Conservation (phyloP, 495 filamentous ascomycete species). For the Penicillium bovifimosum region DNA sequence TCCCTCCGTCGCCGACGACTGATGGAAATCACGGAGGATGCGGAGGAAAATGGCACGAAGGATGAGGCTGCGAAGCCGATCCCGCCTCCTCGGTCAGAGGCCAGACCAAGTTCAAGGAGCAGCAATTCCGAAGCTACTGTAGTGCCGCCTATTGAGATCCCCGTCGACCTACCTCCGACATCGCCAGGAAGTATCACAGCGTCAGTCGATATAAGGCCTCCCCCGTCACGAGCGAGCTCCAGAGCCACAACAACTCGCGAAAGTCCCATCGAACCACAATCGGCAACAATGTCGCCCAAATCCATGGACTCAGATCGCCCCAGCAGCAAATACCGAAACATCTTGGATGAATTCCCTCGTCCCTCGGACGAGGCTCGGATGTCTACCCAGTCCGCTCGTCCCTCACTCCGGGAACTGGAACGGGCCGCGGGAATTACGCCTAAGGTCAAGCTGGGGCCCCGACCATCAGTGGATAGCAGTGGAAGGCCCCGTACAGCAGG, state of each 20-base stretch:
- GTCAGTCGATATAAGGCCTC: constrained; percentile 12
- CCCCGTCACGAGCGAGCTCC: constrained; percentile 18
- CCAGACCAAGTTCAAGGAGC: constrained; percentile 31
- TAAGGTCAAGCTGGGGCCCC: constrained; percentile 78
- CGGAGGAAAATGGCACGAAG: constrained; percentile 58
- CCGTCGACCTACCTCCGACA: constrained; percentile 10
- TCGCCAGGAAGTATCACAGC: constrained; percentile 18
- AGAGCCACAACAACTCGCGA: constrained; percentile 20
- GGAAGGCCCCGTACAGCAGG: constrained; percentile 60
- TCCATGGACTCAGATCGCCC: constrained; percentile 17
- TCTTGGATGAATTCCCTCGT: constrained; percentile 38
- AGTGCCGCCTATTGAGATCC: constrained; percentile 22
- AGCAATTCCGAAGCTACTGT: constrained; percentile 38
- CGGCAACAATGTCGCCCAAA: constrained; percentile 16
- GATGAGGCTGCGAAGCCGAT: constrained; percentile 35
- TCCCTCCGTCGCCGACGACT: constrained; percentile 69
- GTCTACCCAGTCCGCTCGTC: constrained; percentile 63
- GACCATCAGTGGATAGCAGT: constrained; percentile 66
- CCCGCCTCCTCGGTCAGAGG: constrained; percentile 12
- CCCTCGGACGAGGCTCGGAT: constrained; percentile 35
- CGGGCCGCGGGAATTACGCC: constrained; percentile 52
- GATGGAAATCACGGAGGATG: constrained; percentile 85
- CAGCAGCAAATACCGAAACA: constrained; percentile 19
- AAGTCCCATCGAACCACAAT: constrained; percentile 15
- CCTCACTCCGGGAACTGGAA: constrained; percentile 56